phyloP scores from a whole-genome alignment of 495 filamentous ascomycete species.

The Tirmania nivea region DNA sequence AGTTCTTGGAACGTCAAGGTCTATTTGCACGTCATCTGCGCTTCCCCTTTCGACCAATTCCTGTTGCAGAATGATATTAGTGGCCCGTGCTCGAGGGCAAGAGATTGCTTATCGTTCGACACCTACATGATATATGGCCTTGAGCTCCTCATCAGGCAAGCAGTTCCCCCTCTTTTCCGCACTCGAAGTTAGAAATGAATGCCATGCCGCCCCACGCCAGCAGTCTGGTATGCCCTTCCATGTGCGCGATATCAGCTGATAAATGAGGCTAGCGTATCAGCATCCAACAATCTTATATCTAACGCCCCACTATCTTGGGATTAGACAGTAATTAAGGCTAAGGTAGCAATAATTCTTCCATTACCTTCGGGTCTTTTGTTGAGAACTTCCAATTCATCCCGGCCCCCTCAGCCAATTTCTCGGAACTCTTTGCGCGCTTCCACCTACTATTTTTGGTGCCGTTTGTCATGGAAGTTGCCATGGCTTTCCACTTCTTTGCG shows the following conservation, averaged over 20 bases:
- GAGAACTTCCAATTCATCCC: background rate
- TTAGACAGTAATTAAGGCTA: too few species aligned
- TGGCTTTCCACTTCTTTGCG: conserved; percentile 90
- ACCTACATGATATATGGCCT: conserved; percentile 23
- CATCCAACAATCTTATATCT: too few species aligned
- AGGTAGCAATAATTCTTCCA: too few species aligned
- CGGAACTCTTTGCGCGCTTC: conserved; percentile 49
- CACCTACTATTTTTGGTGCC: conserved; percentile 21
- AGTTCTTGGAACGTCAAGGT: conserved; percentile 88
- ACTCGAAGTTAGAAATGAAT: conserved; percentile 70
- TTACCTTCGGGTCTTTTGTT: background rate
- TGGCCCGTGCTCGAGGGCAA: background rate
- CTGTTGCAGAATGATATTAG: conserved; percentile 29
- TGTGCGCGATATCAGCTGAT: conserved; percentile 57
- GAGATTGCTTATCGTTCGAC: background rate
- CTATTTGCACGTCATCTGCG: conserved; percentile 89
- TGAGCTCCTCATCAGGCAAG: conserved; percentile 48
- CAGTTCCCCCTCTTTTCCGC: conserved; percentile 37
- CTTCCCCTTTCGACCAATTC: conserved; percentile 48
- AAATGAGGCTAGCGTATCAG: too few species aligned
- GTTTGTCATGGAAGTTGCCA: conserved; percentile 45
- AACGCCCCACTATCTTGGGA: too few species aligned
- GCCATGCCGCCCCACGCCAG: conserved; percentile 88
- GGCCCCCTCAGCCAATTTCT: background rate
- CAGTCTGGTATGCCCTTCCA: conserved; percentile 98